Evolutionary conservation across 2,329 filamentous ascomycete genomes (phyloP).

Genomic region (Arthrinium puccinioides): DNA sequence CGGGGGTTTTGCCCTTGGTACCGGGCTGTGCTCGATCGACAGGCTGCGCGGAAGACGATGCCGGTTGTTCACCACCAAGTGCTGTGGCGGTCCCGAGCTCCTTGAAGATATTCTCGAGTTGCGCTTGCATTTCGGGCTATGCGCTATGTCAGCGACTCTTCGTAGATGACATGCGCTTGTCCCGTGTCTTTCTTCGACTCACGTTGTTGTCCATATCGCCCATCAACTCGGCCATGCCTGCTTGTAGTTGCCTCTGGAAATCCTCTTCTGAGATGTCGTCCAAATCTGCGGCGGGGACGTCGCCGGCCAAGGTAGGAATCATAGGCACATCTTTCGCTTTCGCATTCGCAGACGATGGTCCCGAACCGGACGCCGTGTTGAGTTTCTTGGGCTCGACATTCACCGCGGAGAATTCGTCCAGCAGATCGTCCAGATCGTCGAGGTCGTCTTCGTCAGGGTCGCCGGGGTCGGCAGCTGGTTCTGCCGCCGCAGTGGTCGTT

Average conservation of each 20-base stretch:
- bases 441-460: conserved; percentile 91
- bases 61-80: conserved; percentile 16
- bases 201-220: conserved; percentile 57
- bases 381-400: conserved; percentile 46
- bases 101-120: conserved; percentile 73
- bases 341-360: conserved; percentile 12
- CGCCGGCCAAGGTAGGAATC: conserved; percentile 13
- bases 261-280: conserved; percentile 61
- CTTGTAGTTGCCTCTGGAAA: conserved; percentile 80
- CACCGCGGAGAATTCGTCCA: conserved; percentile 77
- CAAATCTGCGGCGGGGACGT: conserved; percentile 18
- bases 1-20: conserved; percentile 6
- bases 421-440: conserved; percentile 89
- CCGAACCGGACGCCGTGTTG: conserved; percentile 17
- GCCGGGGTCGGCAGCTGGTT: background rate
- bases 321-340: conserved; percentile 4
- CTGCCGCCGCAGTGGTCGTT: background rate
- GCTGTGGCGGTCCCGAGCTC: conserved; percentile 53
- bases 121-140: conserved; percentile 67
- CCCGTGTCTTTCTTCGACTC: conserved; percentile 14
- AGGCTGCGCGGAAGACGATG: conserved; percentile 12
- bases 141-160: background rate
- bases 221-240: conserved; percentile 80
- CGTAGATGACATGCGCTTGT: background rate
- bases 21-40: background rate